phyloP scores from a whole-genome alignment of 1,139 yeast species.

The Cylindricascospora bacillispora region DNA sequence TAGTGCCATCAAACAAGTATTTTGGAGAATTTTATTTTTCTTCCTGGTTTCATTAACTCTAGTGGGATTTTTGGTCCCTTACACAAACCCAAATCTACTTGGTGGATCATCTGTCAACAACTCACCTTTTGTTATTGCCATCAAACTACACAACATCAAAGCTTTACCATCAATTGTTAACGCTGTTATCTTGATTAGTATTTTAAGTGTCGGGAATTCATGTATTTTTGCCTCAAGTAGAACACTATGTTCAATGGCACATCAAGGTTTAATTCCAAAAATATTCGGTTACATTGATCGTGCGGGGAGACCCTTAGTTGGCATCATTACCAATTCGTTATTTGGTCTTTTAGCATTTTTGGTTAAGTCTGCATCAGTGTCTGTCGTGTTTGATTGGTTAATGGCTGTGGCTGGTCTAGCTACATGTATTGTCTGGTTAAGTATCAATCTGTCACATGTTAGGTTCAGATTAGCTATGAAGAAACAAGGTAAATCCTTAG shows the following conservation, averaged over 20 bases:
- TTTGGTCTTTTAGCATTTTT: constrained; percentile 74
- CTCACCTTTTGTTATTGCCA: constrained; percentile 58
- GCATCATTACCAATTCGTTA: constrained; percentile 53
- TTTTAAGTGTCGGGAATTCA: constrained; percentile 62
- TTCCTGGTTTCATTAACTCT: constrained; percentile 47
- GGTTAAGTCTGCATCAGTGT: constrained; percentile 47
- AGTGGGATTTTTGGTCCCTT: constrained; percentile 59
- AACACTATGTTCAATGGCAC: constrained; percentile 70
- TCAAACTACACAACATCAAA: constrained; percentile 44
- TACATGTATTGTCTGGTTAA: constrained; percentile 71
- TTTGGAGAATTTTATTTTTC: constrained; percentile 58
- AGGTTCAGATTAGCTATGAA: constrained; percentile 67
- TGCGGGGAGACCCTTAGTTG: constrained; percentile 52
- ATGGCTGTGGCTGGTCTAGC: constrained; percentile 74
- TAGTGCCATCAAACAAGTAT: constrained; percentile 56
- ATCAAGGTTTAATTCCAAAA: constrained; percentile 69
- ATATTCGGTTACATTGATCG: constrained; percentile 47
- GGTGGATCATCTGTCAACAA: constrained; percentile 32
- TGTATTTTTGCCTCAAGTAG: constrained; percentile 71
- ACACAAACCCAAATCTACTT: constrained; percentile 37
- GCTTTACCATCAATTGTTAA: constrained; percentile 63
- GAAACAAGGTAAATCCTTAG: constrained; percentile 48
- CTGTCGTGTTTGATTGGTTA: constrained; percentile 62
- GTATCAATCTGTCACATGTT: constrained; percentile 64
- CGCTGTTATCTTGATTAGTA: constrained; percentile 58